These are phyloP conservation scores for Pseudogymnoascus sp. DNA, from an alignment of 2,329 filamentous ascomycete genomes.

Conservation along the genomic window DNA sequence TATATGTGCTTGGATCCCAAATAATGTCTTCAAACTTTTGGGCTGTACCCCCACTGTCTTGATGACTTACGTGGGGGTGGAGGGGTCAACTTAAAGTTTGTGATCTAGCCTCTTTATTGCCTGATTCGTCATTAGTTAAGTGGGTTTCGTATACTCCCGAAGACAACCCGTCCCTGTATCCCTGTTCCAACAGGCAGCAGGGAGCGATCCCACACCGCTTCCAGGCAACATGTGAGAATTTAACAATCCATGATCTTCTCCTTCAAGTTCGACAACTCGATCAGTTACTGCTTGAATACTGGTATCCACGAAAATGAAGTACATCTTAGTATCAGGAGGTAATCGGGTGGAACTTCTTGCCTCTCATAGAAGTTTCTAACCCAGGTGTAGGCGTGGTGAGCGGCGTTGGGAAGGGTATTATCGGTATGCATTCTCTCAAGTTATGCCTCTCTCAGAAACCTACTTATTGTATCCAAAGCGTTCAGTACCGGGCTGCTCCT, in stretches of 20 bases:
- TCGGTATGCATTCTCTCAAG: constrained; percentile 41
- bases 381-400: constrained; percentile 38
- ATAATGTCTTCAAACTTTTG: neutral
- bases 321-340: constrained; percentile 75
- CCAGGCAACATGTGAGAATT: neutral
- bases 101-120: neutral
- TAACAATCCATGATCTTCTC: neutral
- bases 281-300: neutral
- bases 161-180: neutral
- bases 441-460: neutral
- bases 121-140: neutral
- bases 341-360: neutral
- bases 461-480: constrained; percentile 37
- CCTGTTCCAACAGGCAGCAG: neutral
- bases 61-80: neutral
- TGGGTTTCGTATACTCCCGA: neutral
- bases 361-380: neutral
- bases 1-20: neutral
- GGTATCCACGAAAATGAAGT: constrained; percentile 57
- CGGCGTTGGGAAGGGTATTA: constrained; percentile 56
- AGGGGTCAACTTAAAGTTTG: neutral
- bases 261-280: neutral
- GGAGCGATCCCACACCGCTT: neutral
- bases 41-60: neutral
- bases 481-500: constrained; percentile 66